Conservation (phyloP, 768 basidiomycete species). For the Tulasnella sp. region DNA sequence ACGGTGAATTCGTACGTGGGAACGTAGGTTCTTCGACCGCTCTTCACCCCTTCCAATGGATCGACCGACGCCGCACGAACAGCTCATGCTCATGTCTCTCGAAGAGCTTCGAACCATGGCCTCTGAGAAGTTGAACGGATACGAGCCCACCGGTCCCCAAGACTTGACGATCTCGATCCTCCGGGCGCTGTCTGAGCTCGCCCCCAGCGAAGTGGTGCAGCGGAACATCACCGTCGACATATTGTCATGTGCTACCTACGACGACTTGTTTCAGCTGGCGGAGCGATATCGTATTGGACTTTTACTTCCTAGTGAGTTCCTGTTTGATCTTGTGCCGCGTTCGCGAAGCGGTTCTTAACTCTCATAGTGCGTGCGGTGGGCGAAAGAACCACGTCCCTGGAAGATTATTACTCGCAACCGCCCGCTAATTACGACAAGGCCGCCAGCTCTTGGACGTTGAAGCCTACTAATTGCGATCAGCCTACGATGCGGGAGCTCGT, state of each 20-base stretch:
- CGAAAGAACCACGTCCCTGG: neutral
- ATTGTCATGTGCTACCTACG: neutral
- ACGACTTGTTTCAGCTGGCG: neutral
- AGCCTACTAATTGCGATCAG: neutral
- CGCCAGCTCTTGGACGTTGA: neutral
- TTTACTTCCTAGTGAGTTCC: neutral
- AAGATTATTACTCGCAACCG: too few species aligned
- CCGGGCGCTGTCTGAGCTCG: neutral
- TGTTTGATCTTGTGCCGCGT: neutral
- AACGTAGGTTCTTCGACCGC: too few species aligned
- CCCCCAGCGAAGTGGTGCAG: neutral
- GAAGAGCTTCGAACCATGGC: too few species aligned
- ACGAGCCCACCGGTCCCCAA: too few species aligned
- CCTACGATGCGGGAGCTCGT: neutral
- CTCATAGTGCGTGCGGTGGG: neutral
- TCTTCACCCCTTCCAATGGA: too few species aligned
- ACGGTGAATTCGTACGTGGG: too few species aligned
- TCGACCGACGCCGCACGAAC: conserved; percentile 44
- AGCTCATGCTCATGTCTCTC: too few species aligned
- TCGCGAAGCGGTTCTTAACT: neutral
- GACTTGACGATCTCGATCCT: neutral
- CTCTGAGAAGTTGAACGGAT: too few species aligned
- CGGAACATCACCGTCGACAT: neutral
- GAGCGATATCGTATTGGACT: neutral
- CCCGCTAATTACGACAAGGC: neutral